Evolutionary conservation across 345 rosid species (phyloP), one percentile per base, ranked within the genome.

Genomic region (Clarkia xantiana): DNA sequence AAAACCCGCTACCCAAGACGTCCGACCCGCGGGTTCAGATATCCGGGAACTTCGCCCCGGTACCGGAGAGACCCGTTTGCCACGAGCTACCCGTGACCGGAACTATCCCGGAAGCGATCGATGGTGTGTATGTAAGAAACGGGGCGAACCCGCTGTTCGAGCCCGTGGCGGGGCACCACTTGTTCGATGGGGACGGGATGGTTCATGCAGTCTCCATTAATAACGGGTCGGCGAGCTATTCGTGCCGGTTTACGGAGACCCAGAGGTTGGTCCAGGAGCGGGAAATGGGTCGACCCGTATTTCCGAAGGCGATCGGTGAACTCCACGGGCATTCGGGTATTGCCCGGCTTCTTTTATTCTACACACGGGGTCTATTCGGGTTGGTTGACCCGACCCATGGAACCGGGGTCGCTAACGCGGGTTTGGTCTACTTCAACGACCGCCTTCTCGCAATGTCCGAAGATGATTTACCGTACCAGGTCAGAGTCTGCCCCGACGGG

Each of bases 121-220:
- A 76, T 61, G 97, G 97, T 11, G 84, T 84, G 42, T 88, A 88
- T 40, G 57, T 78, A 46, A 80, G 97, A 18, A 88, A 88, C 79
- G 97, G 97, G 0, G 97, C 94, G 10, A 84, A 88, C 65, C 97
- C 97, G 9, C 68, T 77, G n/a, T 76, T 76, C 57, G 76, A 84
- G 49, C 97, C 97, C 0, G 65, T 78, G 38, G 77, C 93, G 14
- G 97, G 97, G 0, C 97, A 88, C 65, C 97, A 88, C 59, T 63
- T 88, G 1, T 88, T 88, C 22, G 97, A 88, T 66, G 94, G 97
- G 1, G 97, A 88, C 54, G 97, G 97, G 14, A 88, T 88, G 97
- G 77, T 88, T 49, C 97, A 88, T 47, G 84, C 93, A 12, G 82
- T 88, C 18, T 65, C 60, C 38, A 66, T 88, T 36, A 54, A 15